phyloP scores from a whole-genome alignment of 208 protist genomes.

The Trichomonas gallinae region DNA sequence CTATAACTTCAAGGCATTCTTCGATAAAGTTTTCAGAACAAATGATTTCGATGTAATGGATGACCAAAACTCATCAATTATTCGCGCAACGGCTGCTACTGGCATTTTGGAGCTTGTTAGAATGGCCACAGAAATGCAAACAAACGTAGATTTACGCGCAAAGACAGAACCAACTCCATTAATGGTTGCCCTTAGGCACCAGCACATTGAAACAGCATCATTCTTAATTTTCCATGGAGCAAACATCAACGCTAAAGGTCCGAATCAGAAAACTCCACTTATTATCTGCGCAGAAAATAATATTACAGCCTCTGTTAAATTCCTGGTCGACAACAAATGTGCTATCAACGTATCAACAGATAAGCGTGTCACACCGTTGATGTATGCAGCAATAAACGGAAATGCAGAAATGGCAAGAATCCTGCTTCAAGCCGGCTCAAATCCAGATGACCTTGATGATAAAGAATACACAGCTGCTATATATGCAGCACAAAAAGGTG shows the following conservation, averaged over 20 bases:
- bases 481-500: not conserved
- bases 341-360: not conserved
- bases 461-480: not conserved
- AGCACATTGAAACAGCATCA: not conserved
- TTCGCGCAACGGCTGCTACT: not conserved
- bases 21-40: not conserved
- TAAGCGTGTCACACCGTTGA: not conserved
- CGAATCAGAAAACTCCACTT: not conserved
- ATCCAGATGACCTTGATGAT: not conserved
- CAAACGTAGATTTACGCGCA: not conserved
- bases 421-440: not conserved
- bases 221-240: not conserved
- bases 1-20: not conserved
- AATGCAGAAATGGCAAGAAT: not conserved
- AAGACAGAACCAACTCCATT: not conserved
- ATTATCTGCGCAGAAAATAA: not conserved
- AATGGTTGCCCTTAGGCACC: not conserved
- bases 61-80: not conserved
- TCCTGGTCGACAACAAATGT: not conserved
- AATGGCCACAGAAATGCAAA: not conserved
- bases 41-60: not conserved
- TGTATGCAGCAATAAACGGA: not conserved
- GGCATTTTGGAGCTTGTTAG: not conserved
- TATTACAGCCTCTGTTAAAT: not conserved
- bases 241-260: not conserved